These are phyloP conservation scores for Dioscorea alata DNA, from an alignment of 106 monocot genomes.

Conservation along the genomic window DNA sequence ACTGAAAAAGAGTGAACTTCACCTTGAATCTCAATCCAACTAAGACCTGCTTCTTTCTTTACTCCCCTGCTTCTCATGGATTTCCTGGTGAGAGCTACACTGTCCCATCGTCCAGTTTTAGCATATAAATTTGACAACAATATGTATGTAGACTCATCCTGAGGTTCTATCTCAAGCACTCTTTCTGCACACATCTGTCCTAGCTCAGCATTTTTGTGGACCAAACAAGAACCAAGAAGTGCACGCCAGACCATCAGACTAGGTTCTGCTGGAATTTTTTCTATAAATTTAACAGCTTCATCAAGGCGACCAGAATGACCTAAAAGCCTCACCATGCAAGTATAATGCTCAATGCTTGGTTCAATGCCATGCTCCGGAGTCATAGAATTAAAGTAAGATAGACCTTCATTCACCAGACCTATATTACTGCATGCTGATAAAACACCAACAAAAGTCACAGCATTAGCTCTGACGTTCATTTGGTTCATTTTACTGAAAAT, in stretches of 20 bases:
- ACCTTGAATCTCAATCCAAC: conserved; percentile 72
- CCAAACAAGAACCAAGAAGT: conserved; percentile 62
- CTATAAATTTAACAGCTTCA: conserved; percentile 66
- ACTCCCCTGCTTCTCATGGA: conserved; percentile 60
- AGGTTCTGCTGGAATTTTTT: conserved; percentile 49
- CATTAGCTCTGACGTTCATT: conserved; percentile 37
- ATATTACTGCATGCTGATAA: conserved; percentile 68
- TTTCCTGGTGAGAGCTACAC: conserved; percentile 56
- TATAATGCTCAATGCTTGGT: conserved; percentile 80
- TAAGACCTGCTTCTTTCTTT: conserved; percentile 68
- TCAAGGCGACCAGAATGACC: conserved; percentile 63
- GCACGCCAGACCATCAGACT: conserved; percentile 68
- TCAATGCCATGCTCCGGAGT: conserved; percentile 39
- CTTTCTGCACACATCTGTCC: conserved; percentile 62
- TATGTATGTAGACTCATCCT: conserved; percentile 59
- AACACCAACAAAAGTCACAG: conserved; percentile 66
- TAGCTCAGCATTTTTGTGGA: conserved; percentile 74
- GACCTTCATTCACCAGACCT: conserved; percentile 51
- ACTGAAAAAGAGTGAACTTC: conserved; percentile 58
- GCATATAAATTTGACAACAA: conserved; percentile 81
- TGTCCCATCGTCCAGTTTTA: conserved; percentile 42
- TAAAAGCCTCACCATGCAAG: conserved; percentile 84
- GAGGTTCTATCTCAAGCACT: conserved; percentile 57
- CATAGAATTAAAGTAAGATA: conserved; percentile 48
- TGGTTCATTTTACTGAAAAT: conserved; percentile 56